These are phyloP conservation scores for Pseudogymnoascus sp. DNA, from an alignment of 2,329 filamentous ascomycete species.

Conservation along the genomic window DNA sequence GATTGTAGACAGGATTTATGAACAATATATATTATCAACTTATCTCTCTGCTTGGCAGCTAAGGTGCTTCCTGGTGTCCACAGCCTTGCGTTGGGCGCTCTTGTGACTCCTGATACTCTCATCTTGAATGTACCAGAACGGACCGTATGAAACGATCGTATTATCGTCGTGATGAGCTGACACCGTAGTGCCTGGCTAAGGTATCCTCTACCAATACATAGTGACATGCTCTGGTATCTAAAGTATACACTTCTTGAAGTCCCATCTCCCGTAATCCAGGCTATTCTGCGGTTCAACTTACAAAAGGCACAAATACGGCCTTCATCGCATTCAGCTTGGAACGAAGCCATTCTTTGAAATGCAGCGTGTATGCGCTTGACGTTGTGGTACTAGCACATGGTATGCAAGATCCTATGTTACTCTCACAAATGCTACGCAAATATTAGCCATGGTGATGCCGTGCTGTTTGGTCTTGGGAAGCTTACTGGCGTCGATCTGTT, in stretches of 20 bases:
- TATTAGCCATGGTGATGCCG: neutral
- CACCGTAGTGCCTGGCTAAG: neutral
- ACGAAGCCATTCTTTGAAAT: neutral
- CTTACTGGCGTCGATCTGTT: slow-evolving; percentile 96
- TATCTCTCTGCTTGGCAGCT: neutral
- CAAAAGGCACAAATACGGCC: neutral
- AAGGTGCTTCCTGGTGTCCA: neutral
- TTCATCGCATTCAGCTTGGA: neutral
- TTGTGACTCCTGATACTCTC: neutral
- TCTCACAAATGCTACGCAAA: slow-evolving; percentile 22
- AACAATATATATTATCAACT: slow-evolving; percentile 5
- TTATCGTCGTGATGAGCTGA: neutral
- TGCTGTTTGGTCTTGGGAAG: slow-evolving; percentile 25
- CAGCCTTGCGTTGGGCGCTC: too few species aligned
- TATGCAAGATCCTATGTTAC: slow-evolving; percentile 19
- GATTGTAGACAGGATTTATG: neutral
- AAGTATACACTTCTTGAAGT: neutral
- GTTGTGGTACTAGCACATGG: neutral
- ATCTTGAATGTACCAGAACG: neutral
- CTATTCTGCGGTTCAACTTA: neutral
- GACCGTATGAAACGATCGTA: neutral
- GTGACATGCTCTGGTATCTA: neutral
- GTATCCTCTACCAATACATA: neutral
- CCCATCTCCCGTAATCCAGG: neutral
- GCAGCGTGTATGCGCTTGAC: neutral